Evolutionary conservation across 2,329 filamentous ascomycete genomes (phyloP), one percentile per base, ranked within the genome.

Genomic region (Elsinoe arachidis): DNA sequence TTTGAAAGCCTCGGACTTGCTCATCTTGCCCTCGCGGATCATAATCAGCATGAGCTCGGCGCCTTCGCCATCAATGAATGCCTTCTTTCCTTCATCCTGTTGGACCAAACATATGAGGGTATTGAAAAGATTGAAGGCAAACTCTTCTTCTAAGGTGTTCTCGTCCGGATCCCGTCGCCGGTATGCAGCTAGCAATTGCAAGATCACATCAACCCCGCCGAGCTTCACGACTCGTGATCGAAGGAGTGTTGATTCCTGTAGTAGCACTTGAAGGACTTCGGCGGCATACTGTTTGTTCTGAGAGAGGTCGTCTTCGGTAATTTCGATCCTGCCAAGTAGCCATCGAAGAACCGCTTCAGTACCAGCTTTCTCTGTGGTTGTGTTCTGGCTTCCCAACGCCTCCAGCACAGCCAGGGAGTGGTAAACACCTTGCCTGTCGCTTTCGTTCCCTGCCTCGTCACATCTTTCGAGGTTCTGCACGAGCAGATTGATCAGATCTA

Each of bases 241-340:
- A 65, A 90, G 90, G 37, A 79, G 72, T 0, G 80, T 62, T 2
- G 88, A 89, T 1, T 84, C 83, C 70, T 96, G 91, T 15, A 92
- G 79, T 7, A 99, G 75, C 56, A 99, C 93, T 11, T 92, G 90
- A 2, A 99, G 77, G 6, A 97, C 82, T 72, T 99, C 93, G 14
- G 92, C 90, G 0, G 90, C 82, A 69, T 97, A 99, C 69, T 96
- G 92, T 69, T 93, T 95, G 69, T 99, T 99, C 69, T 99, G 93
- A 4, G 83, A 79, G 0, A 95, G 82, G 0, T 78, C 76, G 3
- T 74, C 75, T 69, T 96, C 90, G 53, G 80, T 79, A 57, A 77
- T 79, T 63, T 87, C 83, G 61, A 90, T 86, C 52, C 93, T 82
- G 52, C 78, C 73, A 35, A 96, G 75, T 2, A 99, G 79, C 90